Conservation (phyloP, 2,329 filamentous ascomycete genomes). For the Thermothelomyces thermophilus region DNA sequence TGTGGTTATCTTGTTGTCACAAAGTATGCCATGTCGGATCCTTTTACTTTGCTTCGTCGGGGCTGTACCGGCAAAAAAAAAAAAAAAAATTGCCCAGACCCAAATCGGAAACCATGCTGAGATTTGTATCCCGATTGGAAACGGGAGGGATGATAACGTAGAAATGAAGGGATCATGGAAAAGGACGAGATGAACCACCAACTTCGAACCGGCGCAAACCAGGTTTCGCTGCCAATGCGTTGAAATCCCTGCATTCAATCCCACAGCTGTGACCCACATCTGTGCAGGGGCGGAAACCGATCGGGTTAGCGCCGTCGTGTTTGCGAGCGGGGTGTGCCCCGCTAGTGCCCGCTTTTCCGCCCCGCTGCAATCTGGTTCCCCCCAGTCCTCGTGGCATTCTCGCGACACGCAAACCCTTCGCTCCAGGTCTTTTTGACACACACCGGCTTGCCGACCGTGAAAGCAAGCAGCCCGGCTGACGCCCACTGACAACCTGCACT, state of each 20-base stretch:
- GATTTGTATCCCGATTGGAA: no score
- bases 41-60: no score
- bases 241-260: background rate
- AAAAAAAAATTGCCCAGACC: no score
- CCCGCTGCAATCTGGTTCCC: conserved; percentile 16
- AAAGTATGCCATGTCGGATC: no score
- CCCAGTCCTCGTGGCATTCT: conserved; percentile 21
- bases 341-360: conserved; percentile 17
- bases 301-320: conserved; percentile 10
- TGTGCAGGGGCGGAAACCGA: background rate
- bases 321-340: conserved; percentile 10
- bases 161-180: no score
- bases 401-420: conserved; percentile 21
- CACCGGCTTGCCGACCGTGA: conserved; percentile 15
- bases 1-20: no score
- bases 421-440: conserved; percentile 15
- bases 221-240: no score
- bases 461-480: conserved; percentile 4
- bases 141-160: no score
- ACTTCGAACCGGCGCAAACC: no score
- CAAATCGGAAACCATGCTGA: no score
- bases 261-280: background rate
- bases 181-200: no score
- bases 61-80: no score
- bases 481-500: conserved; percentile 6